These are phyloP conservation scores for Miscanthus lutarioriparius DNA, from an alignment of 176 grass and related monocot species.

Conservation along the genomic window DNA sequence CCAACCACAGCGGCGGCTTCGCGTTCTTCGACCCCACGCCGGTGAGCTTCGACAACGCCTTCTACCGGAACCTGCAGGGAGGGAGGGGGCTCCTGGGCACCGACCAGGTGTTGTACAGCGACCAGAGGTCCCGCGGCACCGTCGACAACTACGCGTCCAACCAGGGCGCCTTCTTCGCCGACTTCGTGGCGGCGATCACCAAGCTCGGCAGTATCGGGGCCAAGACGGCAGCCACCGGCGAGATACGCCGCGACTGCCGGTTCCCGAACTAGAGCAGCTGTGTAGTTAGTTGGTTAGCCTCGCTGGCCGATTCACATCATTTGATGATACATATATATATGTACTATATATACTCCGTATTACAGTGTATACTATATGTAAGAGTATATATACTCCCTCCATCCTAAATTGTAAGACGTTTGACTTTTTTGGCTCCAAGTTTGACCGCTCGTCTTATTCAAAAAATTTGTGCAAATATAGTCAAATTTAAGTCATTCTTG, in stretches of 20 bases:
- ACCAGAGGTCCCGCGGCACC: constrained; percentile 46
- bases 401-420: too few relatives aligned
- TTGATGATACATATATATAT: not conserved
- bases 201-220: constrained; percentile 64
- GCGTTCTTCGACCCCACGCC: constrained; percentile 35
- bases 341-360: not conserved
- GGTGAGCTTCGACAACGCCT: constrained; percentile 51
- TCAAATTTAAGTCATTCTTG: too few relatives aligned
- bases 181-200: constrained; percentile 45
- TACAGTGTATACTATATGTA: not conserved
- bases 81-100: constrained; percentile 61
- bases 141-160: constrained; percentile 55
- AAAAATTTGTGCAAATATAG: too few relatives aligned
- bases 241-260: constrained; percentile 69
- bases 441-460: too few relatives aligned
- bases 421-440: too few relatives aligned
- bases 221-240: constrained; percentile 59
- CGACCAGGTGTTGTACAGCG: constrained; percentile 65
- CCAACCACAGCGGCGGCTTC: not conserved
- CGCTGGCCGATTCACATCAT: not conserved
- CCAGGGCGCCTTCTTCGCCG: constrained; percentile 49
- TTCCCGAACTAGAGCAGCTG: constrained; percentile 28
- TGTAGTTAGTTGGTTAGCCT: not conserved
- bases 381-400: too few relatives aligned
- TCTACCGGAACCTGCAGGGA: constrained; percentile 52